phyloP scores from a whole-genome alignment of 139 green algal species.

The Chlorella sp. region DNA sequence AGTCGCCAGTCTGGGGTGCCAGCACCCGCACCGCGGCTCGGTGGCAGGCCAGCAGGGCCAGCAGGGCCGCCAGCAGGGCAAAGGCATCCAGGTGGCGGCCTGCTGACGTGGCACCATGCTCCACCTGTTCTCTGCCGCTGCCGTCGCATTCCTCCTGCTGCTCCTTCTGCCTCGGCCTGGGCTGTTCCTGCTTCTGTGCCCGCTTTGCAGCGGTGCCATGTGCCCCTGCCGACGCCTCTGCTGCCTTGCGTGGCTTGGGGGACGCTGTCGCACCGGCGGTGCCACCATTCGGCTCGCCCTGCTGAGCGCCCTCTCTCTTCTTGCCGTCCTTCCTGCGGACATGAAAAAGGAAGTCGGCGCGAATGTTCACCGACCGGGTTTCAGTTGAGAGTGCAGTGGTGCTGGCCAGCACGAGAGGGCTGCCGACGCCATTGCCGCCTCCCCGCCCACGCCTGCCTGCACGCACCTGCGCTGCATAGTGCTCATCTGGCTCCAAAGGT shows the following conservation, averaged over 20 bases:
- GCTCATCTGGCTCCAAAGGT: no score
- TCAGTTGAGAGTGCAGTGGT: no score
- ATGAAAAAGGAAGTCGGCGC: background rate
- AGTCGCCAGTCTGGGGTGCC: constrained; percentile 21
- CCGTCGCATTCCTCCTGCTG: background rate
- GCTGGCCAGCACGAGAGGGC: no score
- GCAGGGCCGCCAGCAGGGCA: background rate
- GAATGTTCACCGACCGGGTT: no score
- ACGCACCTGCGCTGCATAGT: background rate
- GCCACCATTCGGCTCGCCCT: background rate
- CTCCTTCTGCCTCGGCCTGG: background rate
- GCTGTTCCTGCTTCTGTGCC: background rate
- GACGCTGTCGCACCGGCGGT: background rate
- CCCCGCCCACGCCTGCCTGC: no score
- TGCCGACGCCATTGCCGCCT: no score
- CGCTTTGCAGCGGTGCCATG: background rate
- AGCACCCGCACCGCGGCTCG: constrained; percentile 18
- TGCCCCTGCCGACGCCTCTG: no score
- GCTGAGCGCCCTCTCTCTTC: background rate
- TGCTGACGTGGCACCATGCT: background rate
- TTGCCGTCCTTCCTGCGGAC: background rate
- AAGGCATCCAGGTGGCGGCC: background rate
- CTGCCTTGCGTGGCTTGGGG: background rate
- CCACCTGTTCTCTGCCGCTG: background rate
- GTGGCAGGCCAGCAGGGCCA: background rate